Evolutionary conservation across 352 stramenopile genomes (phyloP), one percentile per base, ranked within the genome.

Genomic region (Phytopythium sindhum): DNA sequence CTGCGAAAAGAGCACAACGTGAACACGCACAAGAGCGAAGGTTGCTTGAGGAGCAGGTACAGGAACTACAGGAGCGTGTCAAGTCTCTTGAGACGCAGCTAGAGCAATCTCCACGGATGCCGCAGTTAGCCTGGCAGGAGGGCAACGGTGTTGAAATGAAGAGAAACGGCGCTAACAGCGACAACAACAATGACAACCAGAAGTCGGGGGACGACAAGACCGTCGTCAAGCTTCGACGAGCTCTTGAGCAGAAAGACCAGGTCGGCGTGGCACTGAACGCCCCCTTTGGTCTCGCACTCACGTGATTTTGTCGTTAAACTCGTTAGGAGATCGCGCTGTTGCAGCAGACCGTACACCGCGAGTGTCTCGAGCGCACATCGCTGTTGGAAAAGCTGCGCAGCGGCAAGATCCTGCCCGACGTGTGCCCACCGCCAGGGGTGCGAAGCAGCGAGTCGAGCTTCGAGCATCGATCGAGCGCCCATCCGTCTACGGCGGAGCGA

Each of bases 281-380:
- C 45, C 2, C 7, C 21, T 52, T 12, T 26, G 42, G 3, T 8
- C 23, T 52, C 21, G 0, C 21, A 52, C 45, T 52, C 5, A 52
- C 23, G 23, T 4, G 11, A 5, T 3, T 11, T 19, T 10, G 17
- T 45, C 48, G 11, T 8, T 59, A 12, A 26, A 37, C 28, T 56
- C 8, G 41, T 24, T 51, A 95, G 82, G 86, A 95, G 65, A 93
- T 95, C 21, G 24, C 66, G 11, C 65, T 93, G 19, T 68, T 95
- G 15, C 84, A 93, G 56, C 82, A 90, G 41, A 95, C 86, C 1
- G 86, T 95, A 61, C 84, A 95, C 69, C 78, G 83, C 9, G 86
- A 95, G 67, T 93, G 86, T 54, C 68, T 95, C 29, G 86, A 95
- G 65, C 77, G 86, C 17, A 95, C 84, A 6, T 90, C 84, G 23